Evolutionary conservation across 1,284 basidiomycete genomes (phyloP).

Genomic region (Ceratobasidium sp.): DNA sequence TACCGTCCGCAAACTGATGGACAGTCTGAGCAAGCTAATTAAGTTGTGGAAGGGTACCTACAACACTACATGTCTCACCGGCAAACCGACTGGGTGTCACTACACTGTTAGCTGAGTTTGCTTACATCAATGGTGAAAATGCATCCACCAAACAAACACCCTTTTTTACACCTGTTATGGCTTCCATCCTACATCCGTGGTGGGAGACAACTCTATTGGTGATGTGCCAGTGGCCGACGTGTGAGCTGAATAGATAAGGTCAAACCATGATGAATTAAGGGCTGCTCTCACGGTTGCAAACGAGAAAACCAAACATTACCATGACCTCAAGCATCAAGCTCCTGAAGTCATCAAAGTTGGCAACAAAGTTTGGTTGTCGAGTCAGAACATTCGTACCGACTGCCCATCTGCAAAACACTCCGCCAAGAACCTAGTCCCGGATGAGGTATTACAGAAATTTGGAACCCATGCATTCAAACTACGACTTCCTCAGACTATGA

Average conservation of each 20-base stretch:
- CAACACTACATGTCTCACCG: conserved; percentile 13
- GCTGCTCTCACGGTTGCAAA: conserved; percentile 15
- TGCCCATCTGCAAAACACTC: not conserved
- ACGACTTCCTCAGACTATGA: conserved; percentile 50
- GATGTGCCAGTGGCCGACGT: too few relatives aligned
- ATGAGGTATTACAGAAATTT: conserved; percentile 48
- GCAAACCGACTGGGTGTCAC: conserved; percentile 33
- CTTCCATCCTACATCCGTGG: conserved; percentile 1
- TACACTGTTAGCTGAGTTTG: conserved; percentile 53
- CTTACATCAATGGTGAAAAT: conserved; percentile 3
- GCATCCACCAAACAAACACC: too few relatives aligned
- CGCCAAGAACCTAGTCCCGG: conserved; percentile 49
- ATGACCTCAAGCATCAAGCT: not conserved
- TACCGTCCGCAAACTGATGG: conserved; percentile 36
- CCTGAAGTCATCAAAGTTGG: not conserved
- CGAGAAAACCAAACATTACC: not conserved
- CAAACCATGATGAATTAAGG: not conserved
- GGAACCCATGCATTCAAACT: conserved; percentile 47
- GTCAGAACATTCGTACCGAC: not conserved
- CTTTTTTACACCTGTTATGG: conserved; percentile 1
- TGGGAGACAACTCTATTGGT: not conserved
- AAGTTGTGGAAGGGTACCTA: conserved; percentile 12
- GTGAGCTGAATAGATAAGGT: too few relatives aligned
- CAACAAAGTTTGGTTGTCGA: too few relatives aligned
- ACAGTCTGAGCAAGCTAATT: conserved; percentile 9